phyloP scores from a whole-genome alignment of 2,329 filamentous ascomycete genomes.

The Exophiala xenobiotica region DNA sequence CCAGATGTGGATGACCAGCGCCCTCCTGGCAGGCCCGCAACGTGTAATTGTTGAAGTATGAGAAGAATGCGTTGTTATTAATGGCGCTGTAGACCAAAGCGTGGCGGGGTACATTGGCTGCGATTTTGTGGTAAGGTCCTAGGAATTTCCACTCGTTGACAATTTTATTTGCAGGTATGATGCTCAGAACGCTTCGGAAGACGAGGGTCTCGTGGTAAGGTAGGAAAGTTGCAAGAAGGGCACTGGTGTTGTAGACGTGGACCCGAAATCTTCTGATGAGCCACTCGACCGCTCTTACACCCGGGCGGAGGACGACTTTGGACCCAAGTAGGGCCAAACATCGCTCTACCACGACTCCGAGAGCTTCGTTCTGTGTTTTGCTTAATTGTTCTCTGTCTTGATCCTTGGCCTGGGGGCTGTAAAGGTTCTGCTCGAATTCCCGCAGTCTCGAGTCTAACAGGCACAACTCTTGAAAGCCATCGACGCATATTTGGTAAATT shows the following conservation, averaged over 20 bases:
- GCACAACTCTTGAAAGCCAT: constrained; percentile 90
- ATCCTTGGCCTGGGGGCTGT: constrained; percentile 88
- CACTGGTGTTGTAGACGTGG: constrained; percentile 83
- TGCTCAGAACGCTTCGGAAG: constrained; percentile 82
- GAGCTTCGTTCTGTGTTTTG: constrained; percentile 72
- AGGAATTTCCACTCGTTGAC: constrained; percentile 79
- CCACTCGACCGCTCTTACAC: constrained; percentile 92
- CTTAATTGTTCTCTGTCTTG: constrained; percentile 87
- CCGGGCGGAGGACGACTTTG: constrained; percentile 77
- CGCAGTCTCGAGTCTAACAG: constrained; percentile 77
- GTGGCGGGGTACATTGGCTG: constrained; percentile 73
- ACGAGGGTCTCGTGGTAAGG: constrained; percentile 86
- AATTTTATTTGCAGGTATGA: constrained; percentile 70
- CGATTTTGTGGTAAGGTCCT: constrained; percentile 76
- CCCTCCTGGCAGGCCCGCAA: constrained; percentile 69
- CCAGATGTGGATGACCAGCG: constrained; percentile 72
- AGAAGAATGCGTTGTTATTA: constrained; percentile 73
- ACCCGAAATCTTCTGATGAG: constrained; percentile 85
- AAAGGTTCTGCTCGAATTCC: constrained; percentile 73
- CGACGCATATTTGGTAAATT: constrained; percentile 79
- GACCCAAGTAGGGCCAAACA: constrained; percentile 80
- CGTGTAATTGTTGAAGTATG: constrained; percentile 74
- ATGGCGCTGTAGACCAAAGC: constrained; percentile 80
- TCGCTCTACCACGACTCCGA: constrained; percentile 73
- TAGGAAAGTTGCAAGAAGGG: constrained; percentile 79